A percentile compares a stretch with the other conserved stretches of the same genome.
Conservation (phyloP, 1,284 basidiomycete genomes). For the Cerioporus squamosus region DNA sequence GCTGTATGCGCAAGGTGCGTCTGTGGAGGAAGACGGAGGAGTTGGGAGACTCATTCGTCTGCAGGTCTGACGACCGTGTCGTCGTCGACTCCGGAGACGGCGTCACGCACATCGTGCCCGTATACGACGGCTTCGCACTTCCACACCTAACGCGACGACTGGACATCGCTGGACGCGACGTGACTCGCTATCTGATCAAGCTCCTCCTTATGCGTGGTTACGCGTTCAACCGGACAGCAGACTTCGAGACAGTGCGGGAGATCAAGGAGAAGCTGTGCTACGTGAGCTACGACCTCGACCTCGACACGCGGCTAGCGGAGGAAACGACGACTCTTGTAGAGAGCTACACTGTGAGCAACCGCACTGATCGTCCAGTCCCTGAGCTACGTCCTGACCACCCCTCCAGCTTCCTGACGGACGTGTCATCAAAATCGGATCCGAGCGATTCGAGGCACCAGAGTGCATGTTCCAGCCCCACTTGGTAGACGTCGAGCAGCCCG, state of each 20-base stretch:
- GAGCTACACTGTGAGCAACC: conserved; percentile 81
- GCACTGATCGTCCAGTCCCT: too few species aligned
- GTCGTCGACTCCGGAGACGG: conserved; percentile 99
- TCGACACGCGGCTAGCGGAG: conserved; percentile 92
- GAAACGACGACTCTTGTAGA: conserved; percentile 98
- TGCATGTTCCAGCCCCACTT: conserved; percentile 99
- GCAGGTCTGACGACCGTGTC: conserved; percentile 94
- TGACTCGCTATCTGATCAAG: conserved; percentile 98
- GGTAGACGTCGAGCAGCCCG: conserved; percentile 96
- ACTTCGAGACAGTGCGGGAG: conserved; percentile 98
- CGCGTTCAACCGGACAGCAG: conserved; percentile 98
- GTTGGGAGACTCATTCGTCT: background rate
- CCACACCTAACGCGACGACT: conserved; percentile 94
- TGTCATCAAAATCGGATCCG: conserved; percentile 96
- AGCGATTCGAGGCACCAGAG: conserved; percentile 99
- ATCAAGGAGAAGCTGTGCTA: conserved; percentile 99
- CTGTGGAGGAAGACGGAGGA: background rate
- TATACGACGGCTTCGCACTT: conserved; percentile 95
- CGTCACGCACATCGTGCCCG: conserved; percentile 98
- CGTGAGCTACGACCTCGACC: conserved; percentile 95
- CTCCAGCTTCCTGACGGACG: conserved; percentile 87
- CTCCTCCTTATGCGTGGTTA: conserved; percentile 97
- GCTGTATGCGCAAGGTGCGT: conserved; percentile 94
- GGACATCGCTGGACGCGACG: conserved; percentile 97
- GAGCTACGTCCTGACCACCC: conserved; percentile 15